Conservation (phyloP, 441 rosid genomes). For the Lepidium campestre region DNA sequence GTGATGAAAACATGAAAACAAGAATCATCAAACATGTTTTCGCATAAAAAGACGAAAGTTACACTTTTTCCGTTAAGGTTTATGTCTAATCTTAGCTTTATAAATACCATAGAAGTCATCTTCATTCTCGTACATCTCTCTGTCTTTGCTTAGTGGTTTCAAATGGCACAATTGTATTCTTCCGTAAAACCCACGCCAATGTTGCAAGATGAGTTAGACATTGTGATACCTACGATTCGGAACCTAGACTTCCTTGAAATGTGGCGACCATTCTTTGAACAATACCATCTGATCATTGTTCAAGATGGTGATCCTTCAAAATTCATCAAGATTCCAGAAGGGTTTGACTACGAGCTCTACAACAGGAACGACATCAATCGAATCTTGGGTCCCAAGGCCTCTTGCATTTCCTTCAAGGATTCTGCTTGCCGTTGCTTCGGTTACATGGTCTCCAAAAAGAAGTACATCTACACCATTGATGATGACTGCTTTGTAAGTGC, state of each 20-base stretch:
- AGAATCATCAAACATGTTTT: constrained; percentile 16
- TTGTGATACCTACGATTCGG: constrained; percentile 52
- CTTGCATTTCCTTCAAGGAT: constrained; percentile 62
- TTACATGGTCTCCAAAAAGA: constrained; percentile 58
- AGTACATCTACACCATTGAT: constrained; percentile 57
- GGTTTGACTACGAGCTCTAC: constrained; percentile 54
- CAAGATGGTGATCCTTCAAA: constrained; percentile 59
- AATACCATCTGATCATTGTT: constrained; percentile 50
- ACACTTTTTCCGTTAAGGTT: neutral
- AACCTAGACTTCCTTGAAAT: constrained; percentile 54
- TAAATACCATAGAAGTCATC: constrained; percentile 9
- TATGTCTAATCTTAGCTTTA: neutral
- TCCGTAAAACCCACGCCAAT: constrained; percentile 28
- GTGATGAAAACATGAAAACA: constrained; percentile 12
- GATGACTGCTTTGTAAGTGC: constrained; percentile 54
- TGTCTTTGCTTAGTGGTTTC: neutral
- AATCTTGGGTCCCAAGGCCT: constrained; percentile 53
- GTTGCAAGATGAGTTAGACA: constrained; percentile 49
- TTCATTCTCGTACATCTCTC: neutral
- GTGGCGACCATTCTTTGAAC: constrained; percentile 57
- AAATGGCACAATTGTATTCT: constrained; percentile 21
- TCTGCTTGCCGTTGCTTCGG: constrained; percentile 67
- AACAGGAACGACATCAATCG: constrained; percentile 48
- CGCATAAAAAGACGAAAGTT: neutral
- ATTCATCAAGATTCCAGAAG: constrained; percentile 44